Evolutionary conservation across 352 stramenopile genomes (phyloP).

Genomic region (Pythium angustatum): DNA sequence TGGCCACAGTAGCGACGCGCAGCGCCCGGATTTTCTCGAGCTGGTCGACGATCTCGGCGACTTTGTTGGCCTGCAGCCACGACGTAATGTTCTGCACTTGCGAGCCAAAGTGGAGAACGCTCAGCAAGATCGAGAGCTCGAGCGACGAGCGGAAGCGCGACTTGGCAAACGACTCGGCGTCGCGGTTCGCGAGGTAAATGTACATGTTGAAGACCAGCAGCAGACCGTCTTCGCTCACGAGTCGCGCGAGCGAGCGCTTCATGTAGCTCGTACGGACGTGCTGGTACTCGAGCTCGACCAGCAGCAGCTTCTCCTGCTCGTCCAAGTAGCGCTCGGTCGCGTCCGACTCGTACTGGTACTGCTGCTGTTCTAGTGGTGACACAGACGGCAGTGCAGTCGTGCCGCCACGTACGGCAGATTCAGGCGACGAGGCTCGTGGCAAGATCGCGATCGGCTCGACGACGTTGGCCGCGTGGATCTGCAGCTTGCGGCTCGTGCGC

Average conservation of each 20-base stretch:
- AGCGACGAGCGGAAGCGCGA: constrained; percentile 25
- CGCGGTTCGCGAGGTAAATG: constrained; percentile 26
- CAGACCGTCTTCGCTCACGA: constrained; percentile 23
- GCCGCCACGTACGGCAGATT: background rate
- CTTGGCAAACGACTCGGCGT: constrained; percentile 11
- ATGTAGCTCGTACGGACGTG: constrained; percentile 21
- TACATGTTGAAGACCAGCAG: constrained; percentile 25
- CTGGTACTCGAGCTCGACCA: constrained; percentile 27
- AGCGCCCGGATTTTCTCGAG: constrained; percentile 3
- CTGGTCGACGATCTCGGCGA: constrained; percentile 17
- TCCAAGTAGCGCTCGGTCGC: background rate
- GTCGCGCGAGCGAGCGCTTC: constrained; percentile 20
- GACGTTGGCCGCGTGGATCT: background rate
- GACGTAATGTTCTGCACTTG: constrained; percentile 21
- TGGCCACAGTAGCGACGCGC: background rate
- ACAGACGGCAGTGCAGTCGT: no score
- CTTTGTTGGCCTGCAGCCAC: constrained; percentile 27
- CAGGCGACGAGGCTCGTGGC: background rate
- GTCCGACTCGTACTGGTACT: background rate
- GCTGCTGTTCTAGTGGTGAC: no score
- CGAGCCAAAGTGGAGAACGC: constrained; percentile 22
- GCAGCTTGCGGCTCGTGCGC: background rate
- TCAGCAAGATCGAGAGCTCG: constrained; percentile 26
- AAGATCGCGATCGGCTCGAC: background rate
- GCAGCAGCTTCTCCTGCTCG: constrained; percentile 13